Percentiles rank a stretch among this genome's conserved stretches.
Conservation (phyloP, 2,329 filamentous ascomycete genomes). For the Apiospora malaysiana region DNA sequence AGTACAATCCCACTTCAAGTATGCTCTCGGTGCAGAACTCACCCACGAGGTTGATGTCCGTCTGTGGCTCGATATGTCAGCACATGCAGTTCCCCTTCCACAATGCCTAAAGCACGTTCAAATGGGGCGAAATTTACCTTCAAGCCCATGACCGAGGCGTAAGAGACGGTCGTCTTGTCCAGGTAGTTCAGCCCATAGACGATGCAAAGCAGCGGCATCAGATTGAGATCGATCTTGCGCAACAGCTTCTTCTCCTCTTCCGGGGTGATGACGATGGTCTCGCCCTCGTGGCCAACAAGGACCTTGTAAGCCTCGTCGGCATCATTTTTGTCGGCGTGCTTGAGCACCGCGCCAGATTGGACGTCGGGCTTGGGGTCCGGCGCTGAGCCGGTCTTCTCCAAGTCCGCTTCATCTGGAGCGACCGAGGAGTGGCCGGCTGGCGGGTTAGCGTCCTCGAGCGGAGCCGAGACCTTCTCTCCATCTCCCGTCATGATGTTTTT, state of each 20-base stretch:
- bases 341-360: constrained; percentile 24
- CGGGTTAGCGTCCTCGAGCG: not conserved
- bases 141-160: constrained; percentile 60
- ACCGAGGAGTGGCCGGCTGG: not conserved
- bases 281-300: constrained; percentile 41
- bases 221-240: constrained; percentile 51
- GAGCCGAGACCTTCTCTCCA: constrained; percentile 3
- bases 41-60: constrained; percentile 36
- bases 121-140: constrained; percentile 36
- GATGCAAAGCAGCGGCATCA: constrained; percentile 60
- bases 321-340: constrained; percentile 46
- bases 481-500: not conserved
- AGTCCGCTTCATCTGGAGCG: not conserved
- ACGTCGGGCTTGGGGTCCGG: not conserved
- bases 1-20: not conserved
- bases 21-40: not conserved
- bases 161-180: constrained; percentile 50
- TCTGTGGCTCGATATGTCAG: constrained; percentile 49
- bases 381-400: not conserved
- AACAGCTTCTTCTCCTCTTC: constrained; percentile 48
- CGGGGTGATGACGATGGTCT: constrained; percentile 43
- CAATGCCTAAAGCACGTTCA: too few relatives aligned
- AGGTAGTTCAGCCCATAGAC: constrained; percentile 65
- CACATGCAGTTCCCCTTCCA: not conserved
- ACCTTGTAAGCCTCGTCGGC: constrained; percentile 51